A percentile compares a stretch with the other conserved stretches of the same genome.
Evolutionary conservation across 208 protist species (phyloP).

Genomic region (Wallacemonas sp.): DNA sequence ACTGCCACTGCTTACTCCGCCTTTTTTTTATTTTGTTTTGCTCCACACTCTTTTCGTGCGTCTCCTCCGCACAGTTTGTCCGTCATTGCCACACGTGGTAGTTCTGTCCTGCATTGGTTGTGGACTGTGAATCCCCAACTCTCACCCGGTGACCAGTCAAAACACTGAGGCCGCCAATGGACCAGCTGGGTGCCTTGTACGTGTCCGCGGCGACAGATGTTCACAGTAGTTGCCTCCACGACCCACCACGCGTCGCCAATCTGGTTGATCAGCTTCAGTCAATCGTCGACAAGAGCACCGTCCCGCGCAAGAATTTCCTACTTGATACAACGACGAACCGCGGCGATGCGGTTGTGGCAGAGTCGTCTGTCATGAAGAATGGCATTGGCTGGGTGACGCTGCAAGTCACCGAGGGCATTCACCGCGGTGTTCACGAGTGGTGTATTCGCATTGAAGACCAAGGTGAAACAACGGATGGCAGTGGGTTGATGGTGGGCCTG

Average conservation of each 20-base stretch:
- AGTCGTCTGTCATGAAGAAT: constrained; percentile 88
- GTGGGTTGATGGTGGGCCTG: constrained; percentile 92
- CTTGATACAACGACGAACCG: constrained; percentile 88
- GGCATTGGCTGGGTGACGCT: constrained; percentile 92
- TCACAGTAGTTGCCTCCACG: constrained; percentile 60
- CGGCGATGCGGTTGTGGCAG: constrained; percentile 87
- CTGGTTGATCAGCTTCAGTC: constrained; percentile 79
- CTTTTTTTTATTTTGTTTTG: no score
- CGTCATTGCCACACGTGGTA: no score
- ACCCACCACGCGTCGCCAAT: constrained; percentile 56
- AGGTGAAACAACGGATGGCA: constrained; percentile 90
- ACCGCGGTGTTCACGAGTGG: constrained; percentile 90
- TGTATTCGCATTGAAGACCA: constrained; percentile 91
- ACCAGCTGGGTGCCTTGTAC: constrained; percentile 77
- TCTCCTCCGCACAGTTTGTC: no score
- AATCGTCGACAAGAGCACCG: constrained; percentile 62
- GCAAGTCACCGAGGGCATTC: constrained; percentile 89
- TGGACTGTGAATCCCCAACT: no score
- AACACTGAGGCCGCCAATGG: constrained; percentile 36
- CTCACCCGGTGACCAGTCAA: no score
- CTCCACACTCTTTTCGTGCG: no score
- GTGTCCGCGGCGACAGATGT: constrained; percentile 21
- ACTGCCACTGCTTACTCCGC: no score
- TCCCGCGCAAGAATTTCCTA: constrained; percentile 82
- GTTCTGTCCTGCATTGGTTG: no score